Base-by-base conservation (phyloP, 495 filamentous ascomycete species). In the Cercophora scortea region DNA sequence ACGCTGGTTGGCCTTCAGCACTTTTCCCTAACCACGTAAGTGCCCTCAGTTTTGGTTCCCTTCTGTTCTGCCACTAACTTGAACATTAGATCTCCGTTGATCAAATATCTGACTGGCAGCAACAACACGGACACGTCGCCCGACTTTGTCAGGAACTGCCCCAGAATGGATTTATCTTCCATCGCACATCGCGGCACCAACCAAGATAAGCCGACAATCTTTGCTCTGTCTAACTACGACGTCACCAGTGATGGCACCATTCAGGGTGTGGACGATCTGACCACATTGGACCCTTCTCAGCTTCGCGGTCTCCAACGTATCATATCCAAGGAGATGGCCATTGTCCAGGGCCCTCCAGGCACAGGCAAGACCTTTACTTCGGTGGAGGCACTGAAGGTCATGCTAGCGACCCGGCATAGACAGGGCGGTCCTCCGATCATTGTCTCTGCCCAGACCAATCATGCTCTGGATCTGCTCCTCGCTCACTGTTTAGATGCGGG, bases 321-420 rank as follows among this genome's bases (percentile, higher is more conserved):
- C 8, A 61, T 95, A 8, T 85, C 85, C 0, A 88, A 84, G 46
- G 74, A 78, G 38, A 58, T 98, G 1, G 79, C 89, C 3, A 85
- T 98, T 38, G 70, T 95, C 0, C 92, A 96, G 69, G 92, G 92
- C 0, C 92, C 92, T 8, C 92, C 92, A 4, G 92, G 92, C 1
- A 95, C 91, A 2, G 92, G 92, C 11, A 95, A 95, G 59, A 95
- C 90, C 0, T 82, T 82, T 55, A 82, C 88, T 0, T 91, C 89
- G 0, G 78, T 91, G 1, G 63, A 81, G 39, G 88, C 87, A 1
- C 62, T 96, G 32, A 82, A 79, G 42, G 71, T 86, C 4, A 64
- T 95, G 47, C 68, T 95, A 70, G 70, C 8, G 78, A 87, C 63
- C n/a, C 60, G 58, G 9, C 53, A 53, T 1, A 54, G 33, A 10